phyloP scores from a whole-genome alignment of 2,329 filamentous ascomycete species.

The Alternaria sp. region DNA sequence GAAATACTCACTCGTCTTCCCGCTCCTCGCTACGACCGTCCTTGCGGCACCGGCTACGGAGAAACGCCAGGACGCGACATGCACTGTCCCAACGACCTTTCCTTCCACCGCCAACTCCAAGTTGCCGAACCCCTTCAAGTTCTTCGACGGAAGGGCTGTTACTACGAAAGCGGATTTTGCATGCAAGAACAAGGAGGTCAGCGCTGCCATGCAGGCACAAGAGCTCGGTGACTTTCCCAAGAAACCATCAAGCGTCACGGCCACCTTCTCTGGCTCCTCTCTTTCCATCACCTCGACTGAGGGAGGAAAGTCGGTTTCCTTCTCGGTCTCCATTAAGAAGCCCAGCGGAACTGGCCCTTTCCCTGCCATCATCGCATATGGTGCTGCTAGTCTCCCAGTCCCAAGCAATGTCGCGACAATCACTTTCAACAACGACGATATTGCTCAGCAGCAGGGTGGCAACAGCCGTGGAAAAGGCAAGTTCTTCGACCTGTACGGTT shows the following conservation, averaged over 20 bases:
- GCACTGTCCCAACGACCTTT: slow-evolving; percentile 39
- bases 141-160: slow-evolving; percentile 45
- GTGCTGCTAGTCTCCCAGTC: slow-evolving; percentile 61
- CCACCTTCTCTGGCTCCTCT: slow-evolving; percentile 37
- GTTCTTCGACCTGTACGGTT: slow-evolving; percentile 67
- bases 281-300: slow-evolving; percentile 46
- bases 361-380: slow-evolving; percentile 65
- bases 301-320: slow-evolving; percentile 44
- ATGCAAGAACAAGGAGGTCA: slow-evolving; percentile 48
- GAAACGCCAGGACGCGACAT: slow-evolving; percentile 37
- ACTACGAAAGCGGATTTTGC: slow-evolving; percentile 43
- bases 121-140: slow-evolving; percentile 49
- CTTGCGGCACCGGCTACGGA: slow-evolving; percentile 38
- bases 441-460: slow-evolving; percentile 57
- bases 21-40: slow-evolving; percentile 38
- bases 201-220: slow-evolving; percentile 43
- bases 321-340: slow-evolving; percentile 46
- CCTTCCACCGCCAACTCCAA: slow-evolving; percentile 39
- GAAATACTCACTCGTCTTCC: slow-evolving; percentile 40
- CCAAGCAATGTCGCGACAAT: slow-evolving; percentile 63
- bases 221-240: slow-evolving; percentile 49
- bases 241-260: slow-evolving; percentile 42
- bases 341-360: slow-evolving; percentile 56
- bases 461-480: slow-evolving; percentile 61
- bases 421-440: slow-evolving; percentile 64